Evolutionary conservation across 108 stramenopile species (phyloP), one percentile per base, ranked within the genome.

Genomic region (Licmophora abbreviata): DNA sequence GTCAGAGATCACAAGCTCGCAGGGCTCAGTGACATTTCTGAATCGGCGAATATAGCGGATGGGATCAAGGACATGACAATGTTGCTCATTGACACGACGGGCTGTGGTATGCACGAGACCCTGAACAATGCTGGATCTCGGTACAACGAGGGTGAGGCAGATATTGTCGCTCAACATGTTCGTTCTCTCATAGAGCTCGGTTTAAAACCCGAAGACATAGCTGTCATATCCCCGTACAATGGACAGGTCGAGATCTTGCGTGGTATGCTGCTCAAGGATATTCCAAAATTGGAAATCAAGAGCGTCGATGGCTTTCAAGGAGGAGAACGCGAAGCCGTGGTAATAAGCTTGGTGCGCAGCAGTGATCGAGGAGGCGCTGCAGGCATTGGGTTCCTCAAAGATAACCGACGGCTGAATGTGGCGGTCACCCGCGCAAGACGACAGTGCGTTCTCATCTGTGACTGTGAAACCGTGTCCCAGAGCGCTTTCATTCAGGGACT

Each of bases 231-330:
- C 15, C 99, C 99, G 1, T 98, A 99, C 87, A 98, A 98, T 71
- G 99, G 93, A 17, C 99, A 99, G 64, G 95, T 97, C 3, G 83
- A 87, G 51, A 54, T 88, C 4, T 58, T 95, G 23, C 61, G 86
- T 18, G 69, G 48, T 35, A 34, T 71, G 32, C 69, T 93, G 4
- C 60, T 78, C 20, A 73, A 69, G 17, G 74, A 74, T 17, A 61
- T 66, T 29, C 79, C 81, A 12, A 65, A 56, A 11, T 47, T 98
- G 44, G 95, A 97, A 38, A 89, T 97, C 24, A 74, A 91, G 18
- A 85, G 91, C 28, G 97, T 99, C 8, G 99, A 99, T 68, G 96
- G 97, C 9, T 98, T 97, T 48, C 99, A 99, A 58, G 99, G 97
- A 10, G 97, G 97, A 9, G 97, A 99, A 64, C 74, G 91, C 12